These are phyloP conservation scores for Carex sylvatica DNA, from an alignment of 202 grass and related monocot species.

Conservation along the genomic window DNA sequence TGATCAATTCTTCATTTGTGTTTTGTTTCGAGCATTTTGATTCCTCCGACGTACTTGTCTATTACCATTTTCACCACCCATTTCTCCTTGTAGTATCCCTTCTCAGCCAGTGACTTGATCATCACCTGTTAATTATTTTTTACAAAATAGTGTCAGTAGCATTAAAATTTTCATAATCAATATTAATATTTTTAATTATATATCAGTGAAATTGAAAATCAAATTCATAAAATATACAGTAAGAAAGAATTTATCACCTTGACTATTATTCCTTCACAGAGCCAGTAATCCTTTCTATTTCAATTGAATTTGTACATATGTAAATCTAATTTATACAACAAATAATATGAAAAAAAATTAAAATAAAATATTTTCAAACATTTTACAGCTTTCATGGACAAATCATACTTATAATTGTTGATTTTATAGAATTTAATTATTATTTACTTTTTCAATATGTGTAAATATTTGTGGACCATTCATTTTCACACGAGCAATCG, in stretches of 20 bases:
- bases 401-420: too few relatives aligned
- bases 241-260: slow-evolving; percentile 30
- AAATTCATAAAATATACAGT: not conserved
- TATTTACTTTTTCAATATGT: too few relatives aligned
- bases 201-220: not conserved
- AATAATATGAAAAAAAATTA: too few relatives aligned
- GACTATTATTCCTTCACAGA: slow-evolving; percentile 65
- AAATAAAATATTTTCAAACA: too few relatives aligned
- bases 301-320: too few relatives aligned
- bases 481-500: too few relatives aligned
- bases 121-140: slow-evolving; percentile 32
- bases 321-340: too few relatives aligned
- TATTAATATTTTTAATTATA: not conserved
- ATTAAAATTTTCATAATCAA: not conserved
- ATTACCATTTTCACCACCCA: slow-evolving; percentile 61
- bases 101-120: slow-evolving; percentile 67
- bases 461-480: too few relatives aligned
- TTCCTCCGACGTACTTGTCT: slow-evolving; percentile 74
- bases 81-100: slow-evolving; percentile 89
- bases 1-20: slow-evolving; percentile 81
- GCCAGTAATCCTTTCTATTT: slow-evolving; percentile 91
- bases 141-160: not conserved
- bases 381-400: too few relatives aligned
- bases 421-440: too few relatives aligned
- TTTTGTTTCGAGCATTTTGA: slow-evolving; percentile 82